These are phyloP conservation scores for Penicillium nucicola DNA, from an alignment of 495 filamentous ascomycete species.

Conservation along the genomic window DNA sequence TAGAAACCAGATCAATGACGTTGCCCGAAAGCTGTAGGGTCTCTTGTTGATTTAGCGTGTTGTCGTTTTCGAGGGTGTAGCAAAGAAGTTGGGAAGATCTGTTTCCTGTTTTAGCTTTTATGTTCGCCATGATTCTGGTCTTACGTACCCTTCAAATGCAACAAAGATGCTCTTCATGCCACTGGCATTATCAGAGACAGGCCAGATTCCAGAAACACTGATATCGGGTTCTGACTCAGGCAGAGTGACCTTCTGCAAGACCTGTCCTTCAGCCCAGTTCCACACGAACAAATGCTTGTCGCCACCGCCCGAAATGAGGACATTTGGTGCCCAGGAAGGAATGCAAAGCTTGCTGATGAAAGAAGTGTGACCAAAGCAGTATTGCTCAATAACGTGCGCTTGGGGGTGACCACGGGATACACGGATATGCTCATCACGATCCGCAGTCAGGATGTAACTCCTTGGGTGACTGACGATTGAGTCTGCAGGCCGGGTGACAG, in stretches of 20 bases:
- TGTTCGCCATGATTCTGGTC: neutral
- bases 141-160: constrained; percentile 63
- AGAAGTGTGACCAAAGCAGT: constrained; percentile 79
- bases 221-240: constrained; percentile 21
- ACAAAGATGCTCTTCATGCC: constrained; percentile 48
- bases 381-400: constrained; percentile 81
- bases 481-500: constrained; percentile 35
- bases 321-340: constrained; percentile 45
- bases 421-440: constrained; percentile 96
- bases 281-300: constrained; percentile 75
- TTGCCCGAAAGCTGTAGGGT: constrained; percentile 56
- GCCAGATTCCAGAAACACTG: constrained; percentile 39
- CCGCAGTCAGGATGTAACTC: constrained; percentile 79
- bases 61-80: constrained; percentile 45
- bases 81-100: constrained; percentile 61
- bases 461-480: constrained; percentile 31
- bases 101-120: constrained; percentile 10
- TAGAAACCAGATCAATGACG: constrained; percentile 52
- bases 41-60: constrained; percentile 40
- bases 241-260: constrained; percentile 49
- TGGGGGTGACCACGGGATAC: constrained; percentile 81
- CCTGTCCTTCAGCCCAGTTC: constrained; percentile 65
- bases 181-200: constrained; percentile 15
- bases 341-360: constrained; percentile 77
- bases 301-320: constrained; percentile 83